Percentiles rank a stretch among this genome's conserved stretches.
These are phyloP conservation scores for Neofusicoccum sp. DNA, from an alignment of 2,329 filamentous ascomycete species.

Conservation along the genomic window DNA sequence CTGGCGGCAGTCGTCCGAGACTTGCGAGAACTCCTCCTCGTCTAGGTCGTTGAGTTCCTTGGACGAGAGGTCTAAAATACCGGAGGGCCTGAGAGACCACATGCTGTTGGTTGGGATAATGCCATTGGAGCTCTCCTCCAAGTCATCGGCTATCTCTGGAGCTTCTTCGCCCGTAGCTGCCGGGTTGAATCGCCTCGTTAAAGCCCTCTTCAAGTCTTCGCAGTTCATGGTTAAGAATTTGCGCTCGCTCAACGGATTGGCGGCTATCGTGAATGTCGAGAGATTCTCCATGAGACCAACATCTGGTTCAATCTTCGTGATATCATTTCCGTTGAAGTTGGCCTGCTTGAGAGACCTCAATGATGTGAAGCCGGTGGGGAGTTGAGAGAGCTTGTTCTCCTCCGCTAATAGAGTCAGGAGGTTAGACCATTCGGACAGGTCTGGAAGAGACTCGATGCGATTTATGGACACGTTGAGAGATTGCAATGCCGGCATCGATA, in stretches of 20 bases:
- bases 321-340: constrained; percentile 84
- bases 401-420: constrained; percentile 75
- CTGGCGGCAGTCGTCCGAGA: constrained; percentile 53
- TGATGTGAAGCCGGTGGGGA: constrained; percentile 75
- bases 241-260: constrained; percentile 89
- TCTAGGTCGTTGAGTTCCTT: constrained; percentile 44
- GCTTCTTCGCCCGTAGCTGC: constrained; percentile 3
- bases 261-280: constrained; percentile 73
- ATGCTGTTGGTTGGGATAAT: constrained; percentile 1
- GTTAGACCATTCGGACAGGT: constrained; percentile 72
- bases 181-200: constrained; percentile 69
- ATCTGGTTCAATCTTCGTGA: constrained; percentile 73
- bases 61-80: constrained; percentile 47
- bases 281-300: constrained; percentile 80
- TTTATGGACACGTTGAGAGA: constrained; percentile 81
- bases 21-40: constrained; percentile 39
- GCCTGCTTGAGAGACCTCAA: constrained; percentile 72
- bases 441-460: constrained; percentile 71
- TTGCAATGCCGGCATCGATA: constrained; percentile 73
- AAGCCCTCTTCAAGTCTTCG: constrained; percentile 75
- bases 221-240: constrained; percentile 81
- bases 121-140: background rate
- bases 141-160: constrained; percentile 5
- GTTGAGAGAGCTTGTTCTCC: constrained; percentile 74
- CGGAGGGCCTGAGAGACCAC: constrained; percentile 39